Evolutionary conservation across 2,329 filamentous ascomycete species (phyloP), one percentile per base, ranked within the genome.

Genomic region (Dichotomopilus funicola): DNA sequence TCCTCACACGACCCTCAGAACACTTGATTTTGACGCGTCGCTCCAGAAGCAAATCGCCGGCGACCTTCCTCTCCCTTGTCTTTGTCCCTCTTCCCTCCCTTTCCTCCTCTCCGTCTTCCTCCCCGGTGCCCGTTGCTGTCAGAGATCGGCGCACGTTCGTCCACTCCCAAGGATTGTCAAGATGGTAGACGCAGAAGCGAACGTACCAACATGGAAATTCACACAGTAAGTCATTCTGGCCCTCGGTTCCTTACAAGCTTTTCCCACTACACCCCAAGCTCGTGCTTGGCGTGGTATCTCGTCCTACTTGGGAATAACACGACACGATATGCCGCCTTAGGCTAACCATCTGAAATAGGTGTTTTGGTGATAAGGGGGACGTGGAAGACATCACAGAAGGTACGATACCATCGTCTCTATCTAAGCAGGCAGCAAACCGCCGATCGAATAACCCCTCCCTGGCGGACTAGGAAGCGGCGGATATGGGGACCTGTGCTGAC

Each of bases 331-430:
- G 33, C 27, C 35, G 5, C 6, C 12, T 10, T 38, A 50, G 47
- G 35, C 60, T 62, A 45, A 63, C 43, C 35, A 33, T 38, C 38
- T 11, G 13, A 35, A 34, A 13, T 50, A 97, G 92, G 79, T 97
- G 94, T 79, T 99, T 99, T 76, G 94, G 94, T 74, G 94, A 99
- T 78, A 99, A 99, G 78, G 94, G 94, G 66, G 94, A 99, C 78
- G 92, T 99, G 64, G 94, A 97, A 75, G 91, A 96, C 73, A 96
- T 96, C 72, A 96, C 91, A 75, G 91, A 96, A 86, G 89, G 89
- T 91, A 78, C 67, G 73, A 40, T 61, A 37, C 37, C 19, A 40
- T 9, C 37, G 37, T 40, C 37, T 40, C 19, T 27, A 27, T 27
- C 19, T 27, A 27, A 27, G 19, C 19, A 27, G 19, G 19, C 19